Percentiles rank a stretch among this genome's conserved stretches.
phyloP scores from a whole-genome alignment of 208 protist species.

The Trypanosoma brucei region DNA sequence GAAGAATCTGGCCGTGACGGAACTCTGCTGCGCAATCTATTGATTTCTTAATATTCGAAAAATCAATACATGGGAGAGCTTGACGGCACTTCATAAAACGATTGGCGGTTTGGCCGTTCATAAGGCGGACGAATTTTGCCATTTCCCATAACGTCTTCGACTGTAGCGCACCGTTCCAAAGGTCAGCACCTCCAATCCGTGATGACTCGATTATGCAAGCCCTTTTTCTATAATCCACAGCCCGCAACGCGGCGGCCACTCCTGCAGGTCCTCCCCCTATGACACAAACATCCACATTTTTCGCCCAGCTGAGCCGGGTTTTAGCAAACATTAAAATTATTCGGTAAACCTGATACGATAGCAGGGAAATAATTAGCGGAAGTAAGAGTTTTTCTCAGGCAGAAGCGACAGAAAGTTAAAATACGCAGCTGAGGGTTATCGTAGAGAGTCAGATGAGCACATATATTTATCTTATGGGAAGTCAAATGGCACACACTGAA shows the following conservation, averaged over 20 bases:
- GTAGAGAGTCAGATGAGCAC: too few relatives aligned
- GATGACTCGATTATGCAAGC: constrained; percentile 76
- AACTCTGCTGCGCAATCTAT: constrained; percentile 55
- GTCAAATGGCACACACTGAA: too few relatives aligned
- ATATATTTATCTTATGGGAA: too few relatives aligned
- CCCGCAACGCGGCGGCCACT: constrained; percentile 72
- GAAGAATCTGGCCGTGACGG: constrained; percentile 63
- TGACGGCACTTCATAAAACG: constrained; percentile 52
- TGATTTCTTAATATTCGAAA: constrained; percentile 53
- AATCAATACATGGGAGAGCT: constrained; percentile 49
- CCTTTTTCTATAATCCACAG: constrained; percentile 69
- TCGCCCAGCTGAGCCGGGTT: constrained; percentile 14
- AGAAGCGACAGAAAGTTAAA: too few relatives aligned
- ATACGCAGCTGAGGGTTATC: too few relatives aligned
- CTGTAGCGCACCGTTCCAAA: constrained; percentile 88
- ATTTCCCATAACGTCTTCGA: constrained; percentile 91
- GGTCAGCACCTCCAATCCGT: constrained; percentile 79
- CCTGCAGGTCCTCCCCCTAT: constrained; percentile 84
- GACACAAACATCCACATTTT: constrained; percentile 83
- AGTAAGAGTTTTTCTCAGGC: too few relatives aligned
- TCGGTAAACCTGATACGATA: constrained; percentile 2
- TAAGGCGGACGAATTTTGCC: constrained; percentile 70
- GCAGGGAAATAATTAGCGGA: not conserved
- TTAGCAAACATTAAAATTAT: constrained; percentile 28
- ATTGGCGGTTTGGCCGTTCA: constrained; percentile 36